Evolutionary conservation across 1,139 yeast species (phyloP).

Genomic region (Ashbya aceris): DNA sequence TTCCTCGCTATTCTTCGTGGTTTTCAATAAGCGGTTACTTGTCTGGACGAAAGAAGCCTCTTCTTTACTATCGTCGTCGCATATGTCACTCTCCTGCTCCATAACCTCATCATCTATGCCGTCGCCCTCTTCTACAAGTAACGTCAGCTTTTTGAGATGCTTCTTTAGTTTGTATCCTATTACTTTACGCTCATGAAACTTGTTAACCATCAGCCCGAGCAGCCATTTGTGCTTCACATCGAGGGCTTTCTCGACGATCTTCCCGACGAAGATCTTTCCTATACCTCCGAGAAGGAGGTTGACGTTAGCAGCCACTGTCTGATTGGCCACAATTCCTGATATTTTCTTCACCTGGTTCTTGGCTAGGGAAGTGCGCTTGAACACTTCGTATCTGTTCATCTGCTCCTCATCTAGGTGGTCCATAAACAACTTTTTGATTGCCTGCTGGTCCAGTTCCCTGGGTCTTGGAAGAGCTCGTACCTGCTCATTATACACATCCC

Average conservation of each 20-base stretch:
- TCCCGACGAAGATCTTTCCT: constrained; percentile 82
- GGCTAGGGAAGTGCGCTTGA: constrained; percentile 73
- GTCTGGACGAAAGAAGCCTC: constrained; percentile 14
- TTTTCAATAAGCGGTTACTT: constrained; percentile 20
- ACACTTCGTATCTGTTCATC: constrained; percentile 80
- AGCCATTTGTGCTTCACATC: constrained; percentile 52
- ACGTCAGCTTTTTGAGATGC: constrained; percentile 23
- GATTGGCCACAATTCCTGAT: constrained; percentile 72
- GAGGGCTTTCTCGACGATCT: constrained; percentile 72
- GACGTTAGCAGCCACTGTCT: constrained; percentile 73
- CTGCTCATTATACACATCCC: constrained; percentile 20
- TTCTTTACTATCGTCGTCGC: constrained; percentile 24
- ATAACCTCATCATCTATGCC: constrained; percentile 20
- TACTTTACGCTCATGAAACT: constrained; percentile 27
- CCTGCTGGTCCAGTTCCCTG: constrained; percentile 37
- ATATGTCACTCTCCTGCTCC: constrained; percentile 25
- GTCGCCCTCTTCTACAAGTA: constrained; percentile 14
- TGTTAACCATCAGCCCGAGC: constrained; percentile 32
- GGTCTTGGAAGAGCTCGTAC: constrained; percentile 14
- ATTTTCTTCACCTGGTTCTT: constrained; percentile 73
- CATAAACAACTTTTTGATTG: constrained; percentile 55
- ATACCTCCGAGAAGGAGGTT: constrained; percentile 80
- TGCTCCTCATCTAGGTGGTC: constrained; percentile 74
- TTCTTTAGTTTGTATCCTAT: constrained; percentile 27
- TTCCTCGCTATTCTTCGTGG: constrained; percentile 19